Conservation (phyloP, 108 stramenopile genomes). For the Skeletonema tropicum region DNA sequence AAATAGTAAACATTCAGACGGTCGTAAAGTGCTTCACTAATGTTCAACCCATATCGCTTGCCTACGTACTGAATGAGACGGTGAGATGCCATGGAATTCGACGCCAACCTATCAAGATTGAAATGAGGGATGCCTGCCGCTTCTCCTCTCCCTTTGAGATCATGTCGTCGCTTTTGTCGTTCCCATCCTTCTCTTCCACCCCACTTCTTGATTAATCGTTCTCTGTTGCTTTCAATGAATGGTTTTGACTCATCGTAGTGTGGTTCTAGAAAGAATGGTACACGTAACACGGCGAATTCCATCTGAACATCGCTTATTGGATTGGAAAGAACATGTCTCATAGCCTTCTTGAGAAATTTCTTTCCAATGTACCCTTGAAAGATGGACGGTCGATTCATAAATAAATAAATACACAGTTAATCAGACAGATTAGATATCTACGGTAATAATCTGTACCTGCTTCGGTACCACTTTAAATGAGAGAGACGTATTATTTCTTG, state of each 20-base stretch:
- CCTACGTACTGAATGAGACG: constrained; percentile 82
- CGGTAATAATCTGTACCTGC: too few species aligned
- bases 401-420: too few species aligned
- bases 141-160: constrained; percentile 79
- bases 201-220: constrained; percentile 82
- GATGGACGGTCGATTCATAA: constrained; percentile 13
- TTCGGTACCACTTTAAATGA: too few species aligned
- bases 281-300: constrained; percentile 76
- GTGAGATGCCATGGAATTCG: constrained; percentile 88
- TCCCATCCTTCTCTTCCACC: constrained; percentile 81
- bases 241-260: constrained; percentile 72
- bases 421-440: neutral
- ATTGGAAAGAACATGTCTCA: constrained; percentile 60
- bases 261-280: constrained; percentile 89
- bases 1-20: constrained; percentile 84
- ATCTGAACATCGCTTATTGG: constrained; percentile 56
- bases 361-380: constrained; percentile 76
- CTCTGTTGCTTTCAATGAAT: constrained; percentile 81
- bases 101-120: constrained; percentile 82
- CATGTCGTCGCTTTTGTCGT: constrained; percentile 70
- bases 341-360: constrained; percentile 77
- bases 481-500: too few species aligned
- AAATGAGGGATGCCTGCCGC: constrained; percentile 87
- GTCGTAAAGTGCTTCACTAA: constrained; percentile 81
- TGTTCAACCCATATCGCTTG: constrained; percentile 71